Percentiles rank a stretch among this genome's conserved stretches.
phyloP scores from a whole-genome alignment of 2,329 filamentous ascomycete genomes.

The Xylariales sp. region DNA sequence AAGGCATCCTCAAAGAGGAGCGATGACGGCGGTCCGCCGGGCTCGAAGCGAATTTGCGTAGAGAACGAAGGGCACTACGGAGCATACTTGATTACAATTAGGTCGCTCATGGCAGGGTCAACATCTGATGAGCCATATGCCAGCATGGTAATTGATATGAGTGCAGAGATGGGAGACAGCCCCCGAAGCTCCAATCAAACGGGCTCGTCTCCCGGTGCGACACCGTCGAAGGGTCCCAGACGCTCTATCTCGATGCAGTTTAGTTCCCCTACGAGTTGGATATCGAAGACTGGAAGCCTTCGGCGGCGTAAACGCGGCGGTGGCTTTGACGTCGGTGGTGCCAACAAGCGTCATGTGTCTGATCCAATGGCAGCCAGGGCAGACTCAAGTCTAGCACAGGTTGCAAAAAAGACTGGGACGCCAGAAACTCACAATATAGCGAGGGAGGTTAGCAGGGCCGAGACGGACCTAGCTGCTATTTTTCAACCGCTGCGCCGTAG shows the following conservation, averaged over 20 bases:
- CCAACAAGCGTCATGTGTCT: conserved; percentile 48
- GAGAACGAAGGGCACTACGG: conserved; percentile 27
- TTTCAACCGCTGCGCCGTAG: conserved; percentile 28
- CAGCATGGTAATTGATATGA: conserved; percentile 11
- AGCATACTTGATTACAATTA: conserved; percentile 34
- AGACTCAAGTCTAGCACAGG: conserved; percentile 18
- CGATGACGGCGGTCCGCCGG: conserved; percentile 23
- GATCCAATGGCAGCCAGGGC: conserved; percentile 38
- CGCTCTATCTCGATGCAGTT: conserved; percentile 59
- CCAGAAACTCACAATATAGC: conserved; percentile 22
- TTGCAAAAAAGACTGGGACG: conserved; percentile 19
- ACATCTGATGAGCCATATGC: conserved; percentile 9
- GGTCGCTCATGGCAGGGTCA: conserved; percentile 19
- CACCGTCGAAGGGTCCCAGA: conserved; percentile 40
- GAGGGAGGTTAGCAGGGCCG: conserved; percentile 23
- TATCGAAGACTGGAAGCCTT: conserved; percentile 51
- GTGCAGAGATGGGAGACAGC: conserved; percentile 17
- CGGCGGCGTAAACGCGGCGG: conserved; percentile 47
- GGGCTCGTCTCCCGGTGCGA: conserved; percentile 28
- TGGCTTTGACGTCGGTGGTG: conserved; percentile 30
- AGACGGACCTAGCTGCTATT: conserved; percentile 26
- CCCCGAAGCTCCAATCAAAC: conserved; percentile 21
- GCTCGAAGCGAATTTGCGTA: conserved; percentile 25
- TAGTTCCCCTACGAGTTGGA: conserved; percentile 51
- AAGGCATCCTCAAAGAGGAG: conserved; percentile 19